Evolutionary conservation across 495 filamentous ascomycete species (phyloP).

Genomic region (Tuber calosporum): DNA sequence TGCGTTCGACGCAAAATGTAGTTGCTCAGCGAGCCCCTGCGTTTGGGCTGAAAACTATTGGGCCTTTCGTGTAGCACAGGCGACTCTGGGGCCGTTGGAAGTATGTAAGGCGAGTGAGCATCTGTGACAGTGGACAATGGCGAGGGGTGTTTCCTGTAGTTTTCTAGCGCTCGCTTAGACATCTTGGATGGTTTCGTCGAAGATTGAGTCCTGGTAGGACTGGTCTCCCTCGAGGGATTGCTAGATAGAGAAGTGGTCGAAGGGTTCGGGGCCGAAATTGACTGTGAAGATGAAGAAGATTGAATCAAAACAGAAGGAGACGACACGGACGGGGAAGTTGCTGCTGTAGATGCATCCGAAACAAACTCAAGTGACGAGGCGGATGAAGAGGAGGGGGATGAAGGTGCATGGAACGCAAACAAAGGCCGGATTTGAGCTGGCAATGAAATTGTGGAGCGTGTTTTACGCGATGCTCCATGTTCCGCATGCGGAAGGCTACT

Average conservation of each 20-base stretch:
- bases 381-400: slow-evolving; percentile 34
- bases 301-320: slow-evolving; percentile 38
- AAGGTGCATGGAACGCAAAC: slow-evolving; percentile 30
- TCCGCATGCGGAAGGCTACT: slow-evolving; percentile 11
- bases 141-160: slow-evolving; percentile 36
- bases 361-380: slow-evolving; percentile 34
- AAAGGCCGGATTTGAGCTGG: slow-evolving; percentile 34
- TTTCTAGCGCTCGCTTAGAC: slow-evolving; percentile 25
- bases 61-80: slow-evolving; percentile 18
- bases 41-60: slow-evolving; percentile 16
- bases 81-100: slow-evolving; percentile 16
- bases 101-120: slow-evolving; percentile 31
- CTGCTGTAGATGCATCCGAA: slow-evolving; percentile 33
- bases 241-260: slow-evolving; percentile 8
- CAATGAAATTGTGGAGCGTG: slow-evolving; percentile 29
- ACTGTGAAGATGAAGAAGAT: slow-evolving; percentile 23
- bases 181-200: slow-evolving; percentile 14
- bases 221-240: slow-evolving; percentile 12
- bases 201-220: slow-evolving; percentile 12
- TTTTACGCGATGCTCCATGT: slow-evolving; percentile 7
- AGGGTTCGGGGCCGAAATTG: slow-evolving; percentile 11
- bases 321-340: slow-evolving; percentile 36
- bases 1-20: slow-evolving; percentile 33
- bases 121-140: slow-evolving; percentile 37
- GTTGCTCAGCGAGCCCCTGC: slow-evolving; percentile 24